Evolutionary conservation across 495 filamentous ascomycete genomes (phyloP), one percentile per base, ranked within the genome.

Genomic region (Hypoxylon fuscum): DNA sequence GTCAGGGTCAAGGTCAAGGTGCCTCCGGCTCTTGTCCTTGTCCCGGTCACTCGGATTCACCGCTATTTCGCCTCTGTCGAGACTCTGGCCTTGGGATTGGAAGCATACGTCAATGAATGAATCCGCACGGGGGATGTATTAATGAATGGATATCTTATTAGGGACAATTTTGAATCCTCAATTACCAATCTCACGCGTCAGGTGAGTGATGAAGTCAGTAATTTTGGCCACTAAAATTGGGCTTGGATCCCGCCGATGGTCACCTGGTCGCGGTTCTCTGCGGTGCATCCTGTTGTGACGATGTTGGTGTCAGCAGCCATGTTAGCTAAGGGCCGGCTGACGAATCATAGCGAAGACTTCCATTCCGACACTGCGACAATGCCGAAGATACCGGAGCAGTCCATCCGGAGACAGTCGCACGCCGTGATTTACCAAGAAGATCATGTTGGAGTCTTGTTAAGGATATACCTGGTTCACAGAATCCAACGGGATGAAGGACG

Each of bases 31-130:
- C 41, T 47, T 53, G 48, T 12, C 17, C 35, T 45, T 52, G 56
- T 60, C 32, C 56, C 34, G 47, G 40, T 46, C 45, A 14, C 50
- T 35, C 18, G 35, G 60, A 45, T 64, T 64, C 60, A 64, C 60
- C 60, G 60, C 60, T 43, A 57, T 53, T 64, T 63, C 22, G 21
- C 17, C 29, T 34, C 9, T 37, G 31, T 18, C 29, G n/a, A 47
- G 31, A 34, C 15, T 41, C 5, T 34, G 15, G 8, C 15, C 12
- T 41, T 41, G 27, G 23, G 5, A 51, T 40, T 44, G 37, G 32
- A 40, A 41, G 11, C 53, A 31, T 42, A 47, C 25, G 35, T 32
- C 17, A 59, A 43, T 25, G 27, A 10, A 38, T 1, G 35, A 38
- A 2, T 27, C 25, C 25, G 25, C 25, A 27, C 8, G 8, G n/a